Evolutionary conservation across 2,329 filamentous ascomycete genomes (phyloP), one percentile per base, ranked within the genome.

Genomic region (Phialophora expanda): DNA sequence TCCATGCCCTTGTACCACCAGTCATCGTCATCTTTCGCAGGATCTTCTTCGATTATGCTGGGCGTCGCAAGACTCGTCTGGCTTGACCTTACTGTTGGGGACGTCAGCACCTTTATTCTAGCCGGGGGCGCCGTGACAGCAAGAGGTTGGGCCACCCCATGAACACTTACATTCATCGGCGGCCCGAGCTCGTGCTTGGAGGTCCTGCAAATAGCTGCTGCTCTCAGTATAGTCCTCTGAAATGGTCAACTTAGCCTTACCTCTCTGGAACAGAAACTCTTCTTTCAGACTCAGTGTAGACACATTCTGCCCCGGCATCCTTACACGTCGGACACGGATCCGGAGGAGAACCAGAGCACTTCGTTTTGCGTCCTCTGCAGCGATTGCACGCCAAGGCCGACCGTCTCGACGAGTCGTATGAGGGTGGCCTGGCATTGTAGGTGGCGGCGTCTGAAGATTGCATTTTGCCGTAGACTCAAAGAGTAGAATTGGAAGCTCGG

Each of bases 1-100:
- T 77, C 75, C 2, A 75, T 74, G 6, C 74, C 76, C 60, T 78
- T 76, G 53, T 76, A 78, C 76, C 77, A 78, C 76, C 76, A 78
- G 62, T 78, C 76, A 63, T 78, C 77, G 32, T 76, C 72, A 44
- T 77, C 75, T n/a, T 65, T 58, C 4, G 71, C 65, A 2, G 66
- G 46, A 28, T 76, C 74, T 12, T 69, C 65, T 46, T 71, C 70
- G 9, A 68, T 66, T 22, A 57, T 69, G 4, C 65, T 70, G 22
- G 70, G 73, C 5, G 66, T 66, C 9, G 46, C 20, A 28, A 41
- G 34, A 38, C 48, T 67, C 28, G 44, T 64, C 12, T 65, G 55
- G 32, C 34, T 66, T 48, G 66, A 63, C 26, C 24, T 66, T 8
- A 57, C 44, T 50, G 22, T 22, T 58, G 44, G 26, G 17, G n/a